Conservation (phyloP, 768 basidiomycete genomes). For the Termitomyces sp. region DNA sequence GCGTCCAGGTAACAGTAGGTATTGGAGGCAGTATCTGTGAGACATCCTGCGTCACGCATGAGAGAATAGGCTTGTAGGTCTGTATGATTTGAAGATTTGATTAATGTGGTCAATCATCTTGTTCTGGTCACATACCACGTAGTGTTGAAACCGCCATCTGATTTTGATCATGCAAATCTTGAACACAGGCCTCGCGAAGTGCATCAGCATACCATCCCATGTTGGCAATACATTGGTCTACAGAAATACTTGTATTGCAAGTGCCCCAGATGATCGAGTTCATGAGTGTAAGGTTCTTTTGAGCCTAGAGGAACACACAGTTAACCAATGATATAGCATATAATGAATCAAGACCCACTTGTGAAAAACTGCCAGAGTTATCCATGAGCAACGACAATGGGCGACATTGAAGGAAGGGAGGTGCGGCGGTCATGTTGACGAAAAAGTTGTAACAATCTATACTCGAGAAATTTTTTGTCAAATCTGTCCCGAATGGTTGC, state of each 20-base stretch:
- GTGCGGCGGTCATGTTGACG: slow-evolving; percentile 60
- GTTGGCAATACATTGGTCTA: slow-evolving; percentile 52
- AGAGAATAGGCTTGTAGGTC: slow-evolving; percentile 60
- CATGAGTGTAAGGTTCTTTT: slow-evolving; percentile 52
- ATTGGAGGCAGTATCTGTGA: slow-evolving; percentile 47
- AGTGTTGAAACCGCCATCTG: slow-evolving; percentile 48
- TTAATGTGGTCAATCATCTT: not conserved
- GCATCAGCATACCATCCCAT: slow-evolving; percentile 58
- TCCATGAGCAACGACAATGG: slow-evolving; percentile 64
- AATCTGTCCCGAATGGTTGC: slow-evolving; percentile 60
- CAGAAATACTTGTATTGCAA: slow-evolving; percentile 53
- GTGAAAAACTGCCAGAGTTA: slow-evolving; percentile 46
- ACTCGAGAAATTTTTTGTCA: slow-evolving; percentile 64
- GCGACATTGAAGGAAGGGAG: slow-evolving; percentile 66
- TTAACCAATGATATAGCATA: not conserved
- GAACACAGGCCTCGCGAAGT: slow-evolving; percentile 44
- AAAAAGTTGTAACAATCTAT: slow-evolving; percentile 65
- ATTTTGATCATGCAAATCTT: slow-evolving; percentile 51
- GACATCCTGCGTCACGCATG: slow-evolving; percentile 59
- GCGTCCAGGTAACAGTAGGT: slow-evolving; percentile 75
- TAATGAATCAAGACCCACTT: slow-evolving; percentile 31
- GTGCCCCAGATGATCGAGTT: slow-evolving; percentile 75
- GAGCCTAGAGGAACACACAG: slow-evolving; percentile 38
- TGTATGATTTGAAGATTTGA: slow-evolving; percentile 15
- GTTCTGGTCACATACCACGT: slow-evolving; percentile 35